Percentiles rank a stretch among this genome's conserved stretches.
phyloP scores from a whole-genome alignment of 108 stramenopile species.

The Cyclotella atomus region DNA sequence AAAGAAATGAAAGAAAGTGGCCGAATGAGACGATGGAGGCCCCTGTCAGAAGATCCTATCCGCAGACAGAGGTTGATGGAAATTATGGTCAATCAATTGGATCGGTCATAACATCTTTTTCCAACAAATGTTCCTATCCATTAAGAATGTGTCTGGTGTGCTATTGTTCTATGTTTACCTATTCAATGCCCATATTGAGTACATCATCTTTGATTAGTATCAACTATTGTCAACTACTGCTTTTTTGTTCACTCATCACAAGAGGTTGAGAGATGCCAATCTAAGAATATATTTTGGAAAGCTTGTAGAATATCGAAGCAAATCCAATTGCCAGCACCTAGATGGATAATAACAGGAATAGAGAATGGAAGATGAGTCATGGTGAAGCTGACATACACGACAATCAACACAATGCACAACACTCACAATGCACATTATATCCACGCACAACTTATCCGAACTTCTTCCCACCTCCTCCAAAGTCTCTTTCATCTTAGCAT shows the following conservation, averaged over 20 bases:
- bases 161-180: too few relatives aligned
- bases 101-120: conserved; percentile 3
- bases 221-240: neutral
- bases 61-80: conserved; percentile 37
- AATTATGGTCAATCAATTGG: conserved; percentile 36
- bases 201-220: too few relatives aligned
- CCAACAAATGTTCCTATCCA: too few relatives aligned
- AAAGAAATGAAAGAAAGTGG: conserved; percentile 38
- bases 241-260: neutral
- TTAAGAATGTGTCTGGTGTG: too few relatives aligned
- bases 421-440: conserved; percentile 95
- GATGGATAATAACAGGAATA: neutral
- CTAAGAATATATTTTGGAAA: conserved; percentile 4
- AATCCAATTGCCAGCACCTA: conserved; percentile 36
- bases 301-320: conserved; percentile 24
- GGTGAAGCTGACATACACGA: neutral
- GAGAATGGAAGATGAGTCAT: neutral
- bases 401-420: neutral
- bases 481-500: conserved; percentile 90
- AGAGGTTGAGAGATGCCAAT: neutral
- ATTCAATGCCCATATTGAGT: too few relatives aligned
- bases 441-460: conserved; percentile 92
- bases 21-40: conserved; percentile 47
- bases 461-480: conserved; percentile 85
- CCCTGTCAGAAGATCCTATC: conserved; percentile 42